Conservation (phyloP, 768 basidiomycete species). For the Suillus sp. region DNA sequence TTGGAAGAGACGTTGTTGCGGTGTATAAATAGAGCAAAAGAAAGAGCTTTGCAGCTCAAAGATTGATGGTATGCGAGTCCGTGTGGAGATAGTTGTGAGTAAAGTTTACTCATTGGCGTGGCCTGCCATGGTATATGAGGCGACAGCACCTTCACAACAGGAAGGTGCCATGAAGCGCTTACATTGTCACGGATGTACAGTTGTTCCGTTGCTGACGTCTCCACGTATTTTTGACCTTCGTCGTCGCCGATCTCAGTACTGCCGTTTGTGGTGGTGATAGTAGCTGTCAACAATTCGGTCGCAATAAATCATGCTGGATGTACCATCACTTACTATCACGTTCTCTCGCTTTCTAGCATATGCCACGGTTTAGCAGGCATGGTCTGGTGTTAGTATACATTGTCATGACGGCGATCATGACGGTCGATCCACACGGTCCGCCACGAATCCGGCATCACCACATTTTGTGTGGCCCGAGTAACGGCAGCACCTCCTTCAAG, state of each 20-base stretch:
- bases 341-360: neutral
- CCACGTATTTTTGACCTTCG: neutral
- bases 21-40: constrained; percentile 14
- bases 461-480: neutral
- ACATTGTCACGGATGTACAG: neutral
- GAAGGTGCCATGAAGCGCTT: neutral
- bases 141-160: neutral
- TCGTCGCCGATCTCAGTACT: neutral
- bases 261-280: neutral
- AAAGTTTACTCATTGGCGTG: neutral
- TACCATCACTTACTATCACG: neutral
- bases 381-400: neutral
- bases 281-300: neutral
- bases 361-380: neutral
- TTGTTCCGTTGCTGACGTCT: neutral
- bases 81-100: neutral
- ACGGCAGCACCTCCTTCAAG: neutral
- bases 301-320: neutral
- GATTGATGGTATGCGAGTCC: neutral
- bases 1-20: constrained; percentile 6
- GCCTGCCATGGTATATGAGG: neutral
- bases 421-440: neutral
- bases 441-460: neutral
- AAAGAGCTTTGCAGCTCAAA: constrained; percentile 9
- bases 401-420: neutral